These are phyloP conservation scores for Colletotrichum filicis DNA, from an alignment of 2,329 filamentous ascomycete species.

Conservation along the genomic window DNA sequence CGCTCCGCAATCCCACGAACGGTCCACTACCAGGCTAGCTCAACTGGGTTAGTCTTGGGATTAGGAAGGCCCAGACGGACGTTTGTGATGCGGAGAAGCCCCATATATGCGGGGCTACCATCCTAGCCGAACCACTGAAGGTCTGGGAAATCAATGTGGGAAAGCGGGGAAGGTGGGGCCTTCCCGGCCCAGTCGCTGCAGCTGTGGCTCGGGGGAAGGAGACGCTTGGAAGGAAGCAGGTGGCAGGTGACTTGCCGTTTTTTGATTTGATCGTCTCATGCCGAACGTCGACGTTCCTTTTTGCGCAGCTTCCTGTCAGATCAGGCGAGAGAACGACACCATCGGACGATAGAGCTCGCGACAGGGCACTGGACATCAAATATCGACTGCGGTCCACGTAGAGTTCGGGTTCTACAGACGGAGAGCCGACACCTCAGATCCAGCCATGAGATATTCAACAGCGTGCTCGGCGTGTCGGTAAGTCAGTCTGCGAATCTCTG, in stretches of 20 bases:
- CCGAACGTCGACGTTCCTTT: neutral
- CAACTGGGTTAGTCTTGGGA: neutral
- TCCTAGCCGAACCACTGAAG: conserved; percentile 24
- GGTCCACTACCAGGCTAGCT: neutral
- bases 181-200: conserved; percentile 1
- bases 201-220: neutral
- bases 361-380: neutral
- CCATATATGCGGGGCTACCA: neutral
- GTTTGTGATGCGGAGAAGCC: conserved; percentile 21
- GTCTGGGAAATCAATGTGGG: neutral
- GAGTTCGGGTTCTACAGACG: neutral
- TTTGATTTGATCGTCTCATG: conserved; percentile 14
- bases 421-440: neutral
- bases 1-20: conserved; percentile 24
- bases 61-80: conserved; percentile 1
- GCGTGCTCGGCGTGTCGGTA: conserved; percentile 37
- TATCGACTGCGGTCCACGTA: neutral
- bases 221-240: conserved; percentile 1
- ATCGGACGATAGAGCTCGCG: neutral
- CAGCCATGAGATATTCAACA: conserved; percentile 35
- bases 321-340: neutral
- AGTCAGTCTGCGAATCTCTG: conserved; percentile 8
- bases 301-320: neutral
- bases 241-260: conserved; percentile 22
- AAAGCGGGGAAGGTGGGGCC: conserved; percentile 22